Conservation (phyloP, 2,329 filamentous ascomycete genomes). For the Neonectria hederae region DNA sequence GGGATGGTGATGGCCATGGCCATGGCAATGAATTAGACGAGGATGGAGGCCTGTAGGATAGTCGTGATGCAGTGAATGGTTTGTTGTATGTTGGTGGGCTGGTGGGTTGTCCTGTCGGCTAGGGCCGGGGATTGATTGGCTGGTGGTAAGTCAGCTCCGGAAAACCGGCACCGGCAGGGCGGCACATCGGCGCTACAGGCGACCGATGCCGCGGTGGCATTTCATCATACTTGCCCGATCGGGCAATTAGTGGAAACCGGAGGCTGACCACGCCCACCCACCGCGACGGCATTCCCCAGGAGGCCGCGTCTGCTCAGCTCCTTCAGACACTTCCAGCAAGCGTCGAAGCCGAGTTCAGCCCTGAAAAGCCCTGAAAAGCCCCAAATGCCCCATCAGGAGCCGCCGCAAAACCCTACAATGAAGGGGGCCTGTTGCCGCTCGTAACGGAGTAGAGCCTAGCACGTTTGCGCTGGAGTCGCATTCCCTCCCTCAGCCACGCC, state of each 20-base stretch:
- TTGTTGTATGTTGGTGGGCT: neutral
- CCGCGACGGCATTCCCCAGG: neutral
- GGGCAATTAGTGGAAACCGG: neutral
- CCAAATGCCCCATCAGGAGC: neutral
- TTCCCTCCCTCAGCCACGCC: neutral
- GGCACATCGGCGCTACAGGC: neutral
- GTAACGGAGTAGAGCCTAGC: neutral
- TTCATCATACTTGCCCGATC: constrained; percentile 9
- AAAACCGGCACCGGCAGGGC: constrained; percentile 16
- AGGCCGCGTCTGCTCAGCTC: neutral
- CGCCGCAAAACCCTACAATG: neutral
- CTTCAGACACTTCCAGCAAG: too few relatives aligned
- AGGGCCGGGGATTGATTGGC: neutral
- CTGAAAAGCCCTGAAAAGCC: neutral
- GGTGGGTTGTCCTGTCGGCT: neutral
- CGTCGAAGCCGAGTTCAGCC: neutral
- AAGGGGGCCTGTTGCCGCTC: neutral
- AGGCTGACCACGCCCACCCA: neutral
- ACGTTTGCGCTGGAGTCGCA: neutral
- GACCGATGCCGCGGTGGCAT: neutral
- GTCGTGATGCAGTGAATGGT: neutral
- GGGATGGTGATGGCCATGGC: neutral
- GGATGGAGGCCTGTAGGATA: neutral
- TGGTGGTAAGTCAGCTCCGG: neutral
- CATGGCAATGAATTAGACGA: neutral